A percentile compares a stretch with the other conserved stretches of the same genome.
Conservation (phyloP, 345 rosid genomes). For the Angophora floribunda region DNA sequence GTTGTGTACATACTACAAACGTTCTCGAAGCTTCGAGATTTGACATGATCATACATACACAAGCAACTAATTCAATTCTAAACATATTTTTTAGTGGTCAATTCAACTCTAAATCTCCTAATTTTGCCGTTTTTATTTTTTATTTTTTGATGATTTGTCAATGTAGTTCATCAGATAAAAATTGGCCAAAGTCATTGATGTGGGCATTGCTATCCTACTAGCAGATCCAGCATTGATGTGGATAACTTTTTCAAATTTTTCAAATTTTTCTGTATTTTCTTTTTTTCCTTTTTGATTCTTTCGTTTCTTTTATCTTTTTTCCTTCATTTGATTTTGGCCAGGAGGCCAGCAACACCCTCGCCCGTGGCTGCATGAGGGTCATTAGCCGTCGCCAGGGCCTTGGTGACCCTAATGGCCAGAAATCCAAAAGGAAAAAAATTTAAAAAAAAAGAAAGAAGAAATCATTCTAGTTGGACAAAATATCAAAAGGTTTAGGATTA, state of each 20-base stretch:
- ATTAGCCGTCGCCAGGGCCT: not conserved
- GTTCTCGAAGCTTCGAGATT: not conserved
- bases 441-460: too few species aligned
- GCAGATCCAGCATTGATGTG: fast-evolving
- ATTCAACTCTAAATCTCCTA: too few species aligned
- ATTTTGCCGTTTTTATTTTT: too few species aligned
- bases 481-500: too few species aligned
- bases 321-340: not conserved
- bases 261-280: not conserved
- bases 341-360: not conserved
- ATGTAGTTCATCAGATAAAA: fast-evolving
- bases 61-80: not conserved
- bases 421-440: too few species aligned
- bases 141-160: too few species aligned
- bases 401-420: not conserved
- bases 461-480: too few species aligned
- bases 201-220: too few species aligned
- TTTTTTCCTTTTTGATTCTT: too few species aligned
- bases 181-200: too few species aligned
- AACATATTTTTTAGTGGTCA: fast-evolving
- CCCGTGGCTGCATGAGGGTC: not conserved
- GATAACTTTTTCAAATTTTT: too few species aligned
- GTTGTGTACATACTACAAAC: not conserved
- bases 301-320: too few species aligned
- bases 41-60: not conserved